Evolutionary conservation across 2,329 filamentous ascomycete species (phyloP).

Genomic region (Colletotrichum siamense): DNA sequence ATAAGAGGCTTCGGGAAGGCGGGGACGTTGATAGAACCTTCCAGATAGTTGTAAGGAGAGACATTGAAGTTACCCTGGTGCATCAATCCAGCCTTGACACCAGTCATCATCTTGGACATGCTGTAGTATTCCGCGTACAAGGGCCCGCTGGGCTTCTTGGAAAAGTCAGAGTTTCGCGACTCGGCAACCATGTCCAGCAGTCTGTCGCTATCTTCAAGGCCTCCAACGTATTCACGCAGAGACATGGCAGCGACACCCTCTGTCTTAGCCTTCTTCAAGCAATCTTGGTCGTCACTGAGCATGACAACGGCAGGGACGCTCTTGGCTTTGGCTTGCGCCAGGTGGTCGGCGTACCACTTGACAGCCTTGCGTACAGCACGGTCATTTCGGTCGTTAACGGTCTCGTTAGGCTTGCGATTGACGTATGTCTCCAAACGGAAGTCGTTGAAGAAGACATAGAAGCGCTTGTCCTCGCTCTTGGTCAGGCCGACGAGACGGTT

Average conservation of each 20-base stretch:
- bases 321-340: constrained; percentile 67
- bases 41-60: constrained; percentile 96
- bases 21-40: constrained; percentile 88
- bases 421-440: constrained; percentile 94
- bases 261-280: constrained; percentile 78
- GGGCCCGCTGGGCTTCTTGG: constrained; percentile 67
- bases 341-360: constrained; percentile 88
- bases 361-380: constrained; percentile 86
- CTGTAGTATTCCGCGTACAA: constrained; percentile 91
- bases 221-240: constrained; percentile 79
- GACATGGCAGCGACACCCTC: constrained; percentile 76
- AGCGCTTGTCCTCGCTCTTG: constrained; percentile 95
- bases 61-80: constrained; percentile 97
- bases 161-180: constrained; percentile 70
- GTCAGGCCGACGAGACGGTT: constrained; percentile 90
- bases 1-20: constrained; percentile 90
- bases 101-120: constrained; percentile 92
- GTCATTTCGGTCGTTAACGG: constrained; percentile 96
- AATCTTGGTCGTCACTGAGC: constrained; percentile 91
- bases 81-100: constrained; percentile 83
- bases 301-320: constrained; percentile 82
- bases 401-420: constrained; percentile 75
- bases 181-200: constrained; percentile 94
- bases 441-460: constrained; percentile 99
- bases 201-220: constrained; percentile 82